Percentiles rank a stretch among this genome's conserved stretches.
Evolutionary conservation across 345 rosid species (phyloP).

Genomic region (Limnanthes douglasii): DNA sequence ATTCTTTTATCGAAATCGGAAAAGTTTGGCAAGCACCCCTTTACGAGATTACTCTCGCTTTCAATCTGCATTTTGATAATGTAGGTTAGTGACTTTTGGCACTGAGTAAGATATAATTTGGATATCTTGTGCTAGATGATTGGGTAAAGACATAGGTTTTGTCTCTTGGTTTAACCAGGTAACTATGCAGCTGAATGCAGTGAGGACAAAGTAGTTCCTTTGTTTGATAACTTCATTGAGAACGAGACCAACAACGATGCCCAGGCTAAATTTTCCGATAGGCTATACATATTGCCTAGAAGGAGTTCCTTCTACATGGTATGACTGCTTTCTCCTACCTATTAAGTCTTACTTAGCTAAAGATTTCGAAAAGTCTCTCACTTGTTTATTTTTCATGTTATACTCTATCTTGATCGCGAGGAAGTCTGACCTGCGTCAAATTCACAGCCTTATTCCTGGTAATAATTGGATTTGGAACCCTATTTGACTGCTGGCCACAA

Average conservation of each 20-base stretch:
- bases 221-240: constrained; percentile 37
- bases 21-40: constrained; percentile 71
- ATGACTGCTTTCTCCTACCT: not conserved
- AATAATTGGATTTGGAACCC: constrained; percentile 14
- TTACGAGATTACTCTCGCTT: constrained; percentile 41
- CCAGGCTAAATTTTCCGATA: constrained; percentile 43
- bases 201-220: constrained; percentile 26
- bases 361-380: constrained; percentile 5
- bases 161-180: constrained; percentile 14
- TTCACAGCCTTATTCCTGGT: constrained; percentile 75
- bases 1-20: constrained; percentile 51
- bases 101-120: not conserved
- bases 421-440: constrained; percentile 77
- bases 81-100: constrained; percentile 13
- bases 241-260: constrained; percentile 40
- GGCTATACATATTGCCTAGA: constrained; percentile 37
- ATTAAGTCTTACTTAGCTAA: constrained; percentile 2
- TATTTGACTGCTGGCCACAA: not conserved
- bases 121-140: not conserved
- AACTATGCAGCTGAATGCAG: not conserved
- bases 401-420: constrained; percentile 10
- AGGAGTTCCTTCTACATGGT: constrained; percentile 86
- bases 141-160: not conserved
- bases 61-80: constrained; percentile 7
- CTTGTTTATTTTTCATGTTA: constrained; percentile 7